Percentiles rank a stretch among this genome's conserved stretches.
Conservation (phyloP, 345 rosid species). For the Acer campestre region DNA sequence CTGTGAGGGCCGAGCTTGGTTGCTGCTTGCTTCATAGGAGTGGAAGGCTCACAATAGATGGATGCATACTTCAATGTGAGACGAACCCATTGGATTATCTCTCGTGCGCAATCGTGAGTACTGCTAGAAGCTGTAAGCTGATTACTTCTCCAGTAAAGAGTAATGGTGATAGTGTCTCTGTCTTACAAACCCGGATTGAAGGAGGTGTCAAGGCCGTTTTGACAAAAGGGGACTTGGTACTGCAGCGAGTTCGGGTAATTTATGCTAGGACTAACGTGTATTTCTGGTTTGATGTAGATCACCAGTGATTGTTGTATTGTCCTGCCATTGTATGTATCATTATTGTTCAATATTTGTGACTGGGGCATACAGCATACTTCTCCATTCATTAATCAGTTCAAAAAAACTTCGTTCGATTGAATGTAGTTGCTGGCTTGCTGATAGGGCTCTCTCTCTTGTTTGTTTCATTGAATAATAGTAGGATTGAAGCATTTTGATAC, state of each 20-base stretch:
- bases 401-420: too few relatives aligned
- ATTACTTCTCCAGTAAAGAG: conserved; percentile 38
- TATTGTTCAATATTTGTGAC: background rate
- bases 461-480: too few relatives aligned
- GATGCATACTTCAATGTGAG: conserved; percentile 89
- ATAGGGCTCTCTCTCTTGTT: too few relatives aligned
- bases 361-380: too few relatives aligned
- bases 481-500: too few relatives aligned
- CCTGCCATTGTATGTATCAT: background rate
- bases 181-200: conserved; percentile 78
- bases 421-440: too few relatives aligned
- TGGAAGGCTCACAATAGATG: conserved; percentile 85
- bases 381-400: too few relatives aligned
- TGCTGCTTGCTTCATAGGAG: conserved; percentile 92
- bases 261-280: conserved; percentile 65
- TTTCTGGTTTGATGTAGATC: conserved; percentile 89
- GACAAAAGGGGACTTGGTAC: conserved; percentile 69
- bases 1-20: conserved; percentile 90
- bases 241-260: conserved; percentile 91
- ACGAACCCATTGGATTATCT: conserved; percentile 82
- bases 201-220: conserved; percentile 91
- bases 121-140: conserved; percentile 49
- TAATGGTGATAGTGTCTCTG: conserved; percentile 57
- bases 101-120: conserved; percentile 82
- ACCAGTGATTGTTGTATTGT: conserved; percentile 31